Evolutionary conservation across 148 eudicot genomes (phyloP), one percentile per base, ranked within the genome.

Genomic region (Chenopodium album): DNA sequence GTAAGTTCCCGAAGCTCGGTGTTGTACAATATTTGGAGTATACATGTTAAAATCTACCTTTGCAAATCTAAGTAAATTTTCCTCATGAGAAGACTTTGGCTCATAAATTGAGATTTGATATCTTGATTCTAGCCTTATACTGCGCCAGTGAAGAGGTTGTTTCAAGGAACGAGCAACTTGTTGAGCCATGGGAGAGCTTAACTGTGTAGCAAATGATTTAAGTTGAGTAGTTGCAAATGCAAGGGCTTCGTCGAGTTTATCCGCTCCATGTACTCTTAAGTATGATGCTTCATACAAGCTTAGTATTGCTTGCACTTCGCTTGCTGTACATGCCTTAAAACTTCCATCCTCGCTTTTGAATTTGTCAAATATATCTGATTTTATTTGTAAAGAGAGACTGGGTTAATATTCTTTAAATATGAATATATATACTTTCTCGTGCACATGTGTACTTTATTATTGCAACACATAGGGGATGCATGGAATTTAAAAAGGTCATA

Each of bases 21-120:
- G 23, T 81, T 82, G 71, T 89, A 87, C 62, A 87, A 1, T 3
- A 62, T 50, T 60, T 89, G 89, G 68, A 89, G 70, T 34, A 34
- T 0, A 4, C 13, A 76, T 19, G 76, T 87, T 84, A 69, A 90
- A 90, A 48, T 90, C 90, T 23, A 86, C 23, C 44, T 86, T 87
- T 6, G 90, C 88, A 8, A 90, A 84, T 17, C 9, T 69, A 9
- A 90, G 71, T 13, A 90, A 63, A 0, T 16, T 50, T 34, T 75
- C 26, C 73, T 84, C 52, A 73, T 73, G 83, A 3, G 64, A 65
- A 60, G 84, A 76, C 10, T 83, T 80, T 47, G 84, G 28, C 11
- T 83, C 86, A 37, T 88, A 91, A 64, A 83, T 11, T 4, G 85
- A 56, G 1, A 91, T 86, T 64, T 84, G 86, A 26, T 71, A 73